A percentile compares a stretch with the other conserved stretches of the same genome.
Evolutionary conservation across 2,329 filamentous ascomycete genomes (phyloP).

Genomic region (Fusarium equiseti): DNA sequence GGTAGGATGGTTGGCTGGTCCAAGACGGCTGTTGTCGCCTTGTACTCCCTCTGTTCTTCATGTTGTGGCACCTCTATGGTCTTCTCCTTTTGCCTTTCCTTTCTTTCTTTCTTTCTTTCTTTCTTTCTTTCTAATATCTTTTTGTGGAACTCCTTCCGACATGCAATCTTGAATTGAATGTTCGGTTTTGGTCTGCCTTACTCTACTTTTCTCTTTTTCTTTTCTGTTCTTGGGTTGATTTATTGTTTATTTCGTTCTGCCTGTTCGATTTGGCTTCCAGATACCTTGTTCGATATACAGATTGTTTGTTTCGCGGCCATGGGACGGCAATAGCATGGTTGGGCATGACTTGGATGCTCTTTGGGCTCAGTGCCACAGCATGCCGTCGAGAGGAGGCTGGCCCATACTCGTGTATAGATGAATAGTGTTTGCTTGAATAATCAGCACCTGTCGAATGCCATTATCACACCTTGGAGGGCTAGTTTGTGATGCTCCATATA

Average conservation of each 20-base stretch:
- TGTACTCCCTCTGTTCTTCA: constrained; percentile 57
- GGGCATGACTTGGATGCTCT: constrained; percentile 30
- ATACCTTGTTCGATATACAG: constrained; percentile 73
- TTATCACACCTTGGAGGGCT: neutral
- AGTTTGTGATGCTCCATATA: neutral
- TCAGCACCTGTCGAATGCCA: constrained; percentile 45
- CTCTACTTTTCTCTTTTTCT: neutral
- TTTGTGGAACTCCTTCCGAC: constrained; percentile 22
- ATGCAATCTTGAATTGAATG: constrained; percentile 23
- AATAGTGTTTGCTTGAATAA: constrained; percentile 52
- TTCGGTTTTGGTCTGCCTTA: constrained; percentile 42
- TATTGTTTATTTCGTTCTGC: constrained; percentile 39
- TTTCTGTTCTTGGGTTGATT: constrained; percentile 44
- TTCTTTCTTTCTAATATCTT: constrained; percentile 46
- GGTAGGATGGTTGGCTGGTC: constrained; percentile 63
- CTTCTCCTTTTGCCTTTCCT: constrained; percentile 25
- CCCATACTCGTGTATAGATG: constrained; percentile 54
- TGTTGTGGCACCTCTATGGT: constrained; percentile 55
- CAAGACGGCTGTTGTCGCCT: constrained; percentile 59
- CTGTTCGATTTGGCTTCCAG: constrained; percentile 54
- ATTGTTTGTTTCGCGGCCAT: constrained; percentile 50
- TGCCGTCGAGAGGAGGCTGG: constrained; percentile 48
- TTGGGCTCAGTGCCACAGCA: constrained; percentile 18
- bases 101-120: constrained; percentile 37
- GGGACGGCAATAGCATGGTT: constrained; percentile 40